A percentile compares a stretch with the other conserved stretches of the same genome.
Conservation (phyloP, 2,329 filamentous ascomycete species). For the Hymenoscyphus scutula region DNA sequence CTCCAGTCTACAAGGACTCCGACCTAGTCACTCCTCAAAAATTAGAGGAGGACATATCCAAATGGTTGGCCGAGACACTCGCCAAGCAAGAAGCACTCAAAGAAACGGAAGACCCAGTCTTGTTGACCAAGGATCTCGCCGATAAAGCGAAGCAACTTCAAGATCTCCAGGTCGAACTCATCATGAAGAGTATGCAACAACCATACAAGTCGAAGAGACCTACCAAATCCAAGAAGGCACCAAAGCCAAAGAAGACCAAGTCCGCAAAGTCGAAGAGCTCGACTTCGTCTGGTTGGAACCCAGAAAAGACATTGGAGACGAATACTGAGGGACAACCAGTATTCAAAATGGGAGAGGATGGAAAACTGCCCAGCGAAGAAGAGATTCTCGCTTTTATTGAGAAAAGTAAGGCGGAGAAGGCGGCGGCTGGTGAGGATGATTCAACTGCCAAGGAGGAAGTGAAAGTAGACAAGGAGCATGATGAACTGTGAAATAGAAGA, state of each 20-base stretch:
- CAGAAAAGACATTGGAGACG: conserved; percentile 43
- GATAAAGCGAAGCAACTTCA: conserved; percentile 69
- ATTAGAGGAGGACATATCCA: conserved; percentile 58
- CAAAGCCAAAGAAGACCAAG: conserved; percentile 34
- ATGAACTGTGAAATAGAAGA: conserved; percentile 6
- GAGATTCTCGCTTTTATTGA: conserved; percentile 56
- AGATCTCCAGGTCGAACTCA: conserved; percentile 66
- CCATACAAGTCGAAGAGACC: conserved; percentile 38
- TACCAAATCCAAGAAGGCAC: conserved; percentile 41
- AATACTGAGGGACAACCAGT: conserved; percentile 39
- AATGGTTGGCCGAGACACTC: conserved; percentile 75
- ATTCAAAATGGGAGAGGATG: conserved; percentile 41
- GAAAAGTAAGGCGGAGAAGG: conserved; percentile 32
- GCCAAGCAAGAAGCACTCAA: conserved; percentile 68
- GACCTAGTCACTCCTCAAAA: conserved; percentile 68
- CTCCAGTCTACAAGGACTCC: conserved; percentile 67
- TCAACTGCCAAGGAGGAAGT: not conserved
- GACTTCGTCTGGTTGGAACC: conserved; percentile 35
- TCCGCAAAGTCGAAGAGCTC: conserved; percentile 33
- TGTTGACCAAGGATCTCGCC: conserved; percentile 70
- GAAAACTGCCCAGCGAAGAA: conserved; percentile 45
- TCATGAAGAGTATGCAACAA: conserved; percentile 64
- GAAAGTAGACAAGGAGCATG: not conserved
- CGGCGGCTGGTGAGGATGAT: conserved; percentile 10
- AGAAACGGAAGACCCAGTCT: conserved; percentile 69